These are phyloP conservation scores for Endogone sp. DNA, from an alignment of 192 early-diverging fungal genomes.

Conservation along the genomic window DNA sequence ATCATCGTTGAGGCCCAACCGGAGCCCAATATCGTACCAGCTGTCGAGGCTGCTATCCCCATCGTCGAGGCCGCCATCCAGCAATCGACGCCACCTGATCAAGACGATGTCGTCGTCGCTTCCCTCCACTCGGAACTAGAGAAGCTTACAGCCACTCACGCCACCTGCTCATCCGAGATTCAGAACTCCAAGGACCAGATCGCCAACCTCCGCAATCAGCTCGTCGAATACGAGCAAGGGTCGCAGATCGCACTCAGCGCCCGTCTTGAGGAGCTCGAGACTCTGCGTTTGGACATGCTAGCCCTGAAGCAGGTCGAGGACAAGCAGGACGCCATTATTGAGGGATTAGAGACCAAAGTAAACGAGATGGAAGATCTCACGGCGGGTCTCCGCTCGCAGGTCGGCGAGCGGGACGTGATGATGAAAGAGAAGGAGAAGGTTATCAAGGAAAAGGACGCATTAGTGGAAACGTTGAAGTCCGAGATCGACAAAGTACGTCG, in stretches of 20 bases:
- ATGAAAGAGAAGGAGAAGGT: slow-evolving; percentile 14
- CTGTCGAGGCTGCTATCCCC: not conserved
- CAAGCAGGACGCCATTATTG: slow-evolving; percentile 29
- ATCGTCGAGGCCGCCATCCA: not conserved
- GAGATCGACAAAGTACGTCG: slow-evolving; percentile 17
- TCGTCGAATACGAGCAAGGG: slow-evolving; percentile 22
- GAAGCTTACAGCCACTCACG: not conserved
- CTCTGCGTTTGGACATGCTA: slow-evolving; percentile 20
- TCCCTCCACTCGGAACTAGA: not conserved
- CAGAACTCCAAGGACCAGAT: slow-evolving; percentile 3
- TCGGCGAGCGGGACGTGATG: slow-evolving; percentile 13
- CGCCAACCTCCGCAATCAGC: slow-evolving; percentile 13
- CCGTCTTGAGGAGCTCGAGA: slow-evolving; percentile 23
- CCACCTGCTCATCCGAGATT: not conserved
- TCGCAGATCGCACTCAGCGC: slow-evolving; percentile 18
- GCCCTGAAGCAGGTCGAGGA: slow-evolving; percentile 21
- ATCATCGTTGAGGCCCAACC: not conserved
- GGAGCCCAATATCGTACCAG: not conserved
- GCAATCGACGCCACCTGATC: too few relatives aligned
- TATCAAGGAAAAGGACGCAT: slow-evolving; percentile 5
- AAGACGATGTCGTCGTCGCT: not conserved
- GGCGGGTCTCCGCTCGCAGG: slow-evolving; percentile 7
- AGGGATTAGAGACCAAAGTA: slow-evolving; percentile 17
- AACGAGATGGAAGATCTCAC: slow-evolving; percentile 23
- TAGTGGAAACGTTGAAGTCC: slow-evolving; percentile 4